These are phyloP conservation scores for Dionaea muscipula DNA, from an alignment of 179 eudicot genomes.

Conservation along the genomic window DNA sequence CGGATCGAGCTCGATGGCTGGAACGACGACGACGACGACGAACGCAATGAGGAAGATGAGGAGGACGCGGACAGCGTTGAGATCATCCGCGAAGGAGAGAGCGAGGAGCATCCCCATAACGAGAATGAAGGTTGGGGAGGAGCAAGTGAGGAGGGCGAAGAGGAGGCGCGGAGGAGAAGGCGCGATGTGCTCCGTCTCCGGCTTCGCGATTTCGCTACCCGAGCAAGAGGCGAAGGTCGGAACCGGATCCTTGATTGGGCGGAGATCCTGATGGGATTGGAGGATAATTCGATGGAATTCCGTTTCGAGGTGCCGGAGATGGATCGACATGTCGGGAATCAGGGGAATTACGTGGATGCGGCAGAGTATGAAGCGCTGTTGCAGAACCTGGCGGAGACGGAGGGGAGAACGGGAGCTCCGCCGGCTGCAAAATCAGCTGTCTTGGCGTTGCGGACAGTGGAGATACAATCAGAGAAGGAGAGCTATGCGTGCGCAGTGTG, in stretches of 20 bases:
- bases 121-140: slow-evolving; percentile 19
- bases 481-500: slow-evolving; percentile 52
- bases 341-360: slow-evolving; percentile 75
- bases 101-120: slow-evolving; percentile 19
- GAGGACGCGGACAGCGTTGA: slow-evolving; percentile 30
- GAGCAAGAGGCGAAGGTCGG: slow-evolving; percentile 40
- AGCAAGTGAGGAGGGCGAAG: slow-evolving; percentile 16
- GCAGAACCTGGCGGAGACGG: slow-evolving; percentile 64
- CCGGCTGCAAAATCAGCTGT: slow-evolving; percentile 62
- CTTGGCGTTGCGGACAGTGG: slow-evolving; percentile 24
- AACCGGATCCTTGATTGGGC: slow-evolving; percentile 78
- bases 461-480: slow-evolving; percentile 24
- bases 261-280: slow-evolving; percentile 75
- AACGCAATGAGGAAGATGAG: slow-evolving; percentile 19
- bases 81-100: slow-evolving; percentile 14
- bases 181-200: slow-evolving; percentile 50
- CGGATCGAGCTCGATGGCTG: slow-evolving; percentile 56
- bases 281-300: slow-evolving; percentile 60
- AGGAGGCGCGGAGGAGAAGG: slow-evolving; percentile 27
- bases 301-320: slow-evolving; percentile 38
- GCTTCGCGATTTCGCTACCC: slow-evolving; percentile 46
- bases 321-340: slow-evolving; percentile 55
- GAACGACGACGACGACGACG: slow-evolving; percentile 21
- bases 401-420: slow-evolving; percentile 71
- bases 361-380: slow-evolving; percentile 73